Base-by-base conservation (phyloP, 345 rosid species). In the Boechera stricta region DNA sequence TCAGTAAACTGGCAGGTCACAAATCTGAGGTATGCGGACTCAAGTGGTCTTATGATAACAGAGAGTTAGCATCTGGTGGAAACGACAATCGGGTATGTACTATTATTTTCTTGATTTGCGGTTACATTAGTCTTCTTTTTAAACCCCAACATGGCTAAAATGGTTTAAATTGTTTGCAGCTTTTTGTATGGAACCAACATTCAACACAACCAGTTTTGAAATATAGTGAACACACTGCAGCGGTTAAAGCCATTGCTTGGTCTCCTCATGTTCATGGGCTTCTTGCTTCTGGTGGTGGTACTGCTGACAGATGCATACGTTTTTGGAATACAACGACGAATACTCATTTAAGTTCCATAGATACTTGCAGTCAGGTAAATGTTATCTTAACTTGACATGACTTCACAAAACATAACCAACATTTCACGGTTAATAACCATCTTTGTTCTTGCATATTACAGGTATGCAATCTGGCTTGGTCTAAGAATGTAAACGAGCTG, bases 191-290 rank as follows among this genome's bases (percentile, higher is more conserved):
- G 99, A 95, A 92, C 81, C 98, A 92, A 75, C 97, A 92, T 82
- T 89, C 98, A 77, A 87, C 88, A 77, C 96, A 95, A 59, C 99
- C 99, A 7, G 87, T 92, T 35, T 66, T 92, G 58, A 95, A 91
- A 80, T 95, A 86, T 84, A 84, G 94, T 56, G 99, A 89, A 78
- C 99, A 95, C 84, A 89, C 93, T 5, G 99, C 99, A 16, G 99
- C 99, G 58, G 99, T 95, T 41, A 95, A 95, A 84, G 99, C 99
- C 60, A 95, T 95, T 78, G 97, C 99, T 57, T 95, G 99, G 98
- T 95, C 99, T 62, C 98, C 99, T 6, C 99, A 92, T 89, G 91
- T 95, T 70, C 94, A 92, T 57, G 99, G 99, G 60, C 97, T 95
- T 77, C 97, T 95, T 80, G 99, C 97, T 54, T 95, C 98, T 64